Conservation (phyloP, 108 stramenopile species). For the Pseudonitzschia multistriata region DNA sequence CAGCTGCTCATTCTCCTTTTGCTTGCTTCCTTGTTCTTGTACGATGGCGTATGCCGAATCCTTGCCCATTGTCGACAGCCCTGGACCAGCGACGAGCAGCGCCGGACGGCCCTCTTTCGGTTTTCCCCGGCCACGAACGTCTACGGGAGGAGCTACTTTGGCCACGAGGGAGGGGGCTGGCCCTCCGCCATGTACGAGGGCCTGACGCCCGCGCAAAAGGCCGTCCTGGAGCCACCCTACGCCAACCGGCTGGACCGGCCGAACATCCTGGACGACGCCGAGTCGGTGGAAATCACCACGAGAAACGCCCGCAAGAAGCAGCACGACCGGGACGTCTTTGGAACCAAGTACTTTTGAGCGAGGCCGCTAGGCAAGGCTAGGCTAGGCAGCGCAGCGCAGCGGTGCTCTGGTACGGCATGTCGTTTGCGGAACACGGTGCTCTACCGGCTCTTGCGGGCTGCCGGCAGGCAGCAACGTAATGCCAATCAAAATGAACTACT, state of each 20-base stretch:
- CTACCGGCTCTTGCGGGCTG: too few species aligned
- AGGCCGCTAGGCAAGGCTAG: too few species aligned
- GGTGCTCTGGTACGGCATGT: too few species aligned
- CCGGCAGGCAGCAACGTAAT: too few species aligned
- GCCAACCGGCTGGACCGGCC: slow-evolving; percentile 86
- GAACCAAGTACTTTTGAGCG: slow-evolving; percentile 89
- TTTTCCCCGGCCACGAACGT: slow-evolving; percentile 81
- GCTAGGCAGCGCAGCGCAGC: too few species aligned
- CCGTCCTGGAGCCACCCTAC: slow-evolving; percentile 90
- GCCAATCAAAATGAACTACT: too few species aligned
- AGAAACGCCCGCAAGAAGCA: slow-evolving; percentile 74
- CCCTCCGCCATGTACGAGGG: slow-evolving; percentile 75
- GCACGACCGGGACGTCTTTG: slow-evolving; percentile 84
- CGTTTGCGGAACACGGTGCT: too few species aligned
- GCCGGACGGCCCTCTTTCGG: slow-evolving; percentile 81
- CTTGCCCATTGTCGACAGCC: slow-evolving; percentile 29
- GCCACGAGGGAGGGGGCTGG: slow-evolving; percentile 73
- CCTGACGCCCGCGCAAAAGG: slow-evolving; percentile 72
- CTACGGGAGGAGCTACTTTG: slow-evolving; percentile 88
- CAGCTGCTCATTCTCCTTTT: too few species aligned
- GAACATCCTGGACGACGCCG: slow-evolving; percentile 62
- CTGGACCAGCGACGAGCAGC: slow-evolving; percentile 66
- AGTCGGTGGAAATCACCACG: slow-evolving; percentile 59
- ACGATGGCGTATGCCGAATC: too few species aligned
- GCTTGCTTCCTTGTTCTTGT: too few species aligned